Evolutionary conservation across 2,329 filamentous ascomycete species (phyloP).

Genomic region (Orbilia quercus): DNA sequence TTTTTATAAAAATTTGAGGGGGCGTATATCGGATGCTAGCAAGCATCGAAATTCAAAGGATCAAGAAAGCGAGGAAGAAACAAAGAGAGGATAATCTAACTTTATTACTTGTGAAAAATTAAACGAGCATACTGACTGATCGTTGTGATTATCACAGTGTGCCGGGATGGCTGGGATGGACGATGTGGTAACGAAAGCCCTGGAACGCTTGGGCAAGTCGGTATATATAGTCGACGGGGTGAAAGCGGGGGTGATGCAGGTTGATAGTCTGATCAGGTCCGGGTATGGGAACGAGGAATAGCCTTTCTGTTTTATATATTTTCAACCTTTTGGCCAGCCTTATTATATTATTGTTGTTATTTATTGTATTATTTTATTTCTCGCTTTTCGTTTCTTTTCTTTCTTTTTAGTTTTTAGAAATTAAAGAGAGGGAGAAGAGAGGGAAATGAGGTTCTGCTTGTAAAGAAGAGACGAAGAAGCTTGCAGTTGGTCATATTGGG

Average conservation of each 20-base stretch:
- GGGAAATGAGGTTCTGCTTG: constrained; percentile 18
- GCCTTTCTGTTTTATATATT: constrained; percentile 12
- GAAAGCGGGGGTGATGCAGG: constrained; percentile 73
- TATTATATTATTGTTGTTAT: constrained; percentile 4
- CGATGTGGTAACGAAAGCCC: constrained; percentile 76
- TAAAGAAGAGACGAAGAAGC: constrained; percentile 24
- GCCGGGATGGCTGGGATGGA: constrained; percentile 91
- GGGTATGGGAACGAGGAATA: constrained; percentile 52
- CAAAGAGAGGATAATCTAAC: neutral
- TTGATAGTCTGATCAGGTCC: constrained; percentile 69
- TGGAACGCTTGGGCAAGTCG: constrained; percentile 69
- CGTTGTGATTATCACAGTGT: constrained; percentile 65
- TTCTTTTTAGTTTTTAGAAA: too few relatives aligned
- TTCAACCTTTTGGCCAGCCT: constrained; percentile 5
- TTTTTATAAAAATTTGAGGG: too few relatives aligned
- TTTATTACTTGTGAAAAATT: neutral
- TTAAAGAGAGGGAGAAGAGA: too few relatives aligned
- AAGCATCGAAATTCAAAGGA: too few relatives aligned
- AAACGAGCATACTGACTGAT: constrained; percentile 23
- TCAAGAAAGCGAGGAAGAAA: neutral
- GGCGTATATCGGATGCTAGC: too few relatives aligned
- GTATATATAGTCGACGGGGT: constrained; percentile 81
- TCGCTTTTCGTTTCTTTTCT: too few relatives aligned
- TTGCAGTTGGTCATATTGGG: constrained; percentile 32
- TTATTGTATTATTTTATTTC: constrained; percentile 13